These are phyloP conservation scores for Sclerotinia minor DNA, from an alignment of 2,329 filamentous ascomycete species.

Conservation along the genomic window DNA sequence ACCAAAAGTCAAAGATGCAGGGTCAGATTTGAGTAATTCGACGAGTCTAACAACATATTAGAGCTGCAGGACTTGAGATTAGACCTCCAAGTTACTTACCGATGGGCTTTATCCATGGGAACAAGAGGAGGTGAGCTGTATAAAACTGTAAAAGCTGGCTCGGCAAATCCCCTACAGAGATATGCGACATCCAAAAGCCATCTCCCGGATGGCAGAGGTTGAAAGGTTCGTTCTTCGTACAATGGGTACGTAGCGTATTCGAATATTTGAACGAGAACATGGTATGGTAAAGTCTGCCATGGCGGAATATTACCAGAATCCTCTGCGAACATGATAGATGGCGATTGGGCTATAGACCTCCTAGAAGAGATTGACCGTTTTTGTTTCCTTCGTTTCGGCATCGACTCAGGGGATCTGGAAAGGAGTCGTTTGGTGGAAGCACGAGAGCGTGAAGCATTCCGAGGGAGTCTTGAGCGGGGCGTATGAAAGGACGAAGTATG, in stretches of 20 bases:
- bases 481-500: neutral
- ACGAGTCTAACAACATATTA: constrained; percentile 44
- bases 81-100: constrained; percentile 26
- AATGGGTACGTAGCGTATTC: constrained; percentile 62
- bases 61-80: neutral
- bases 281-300: constrained; percentile 65
- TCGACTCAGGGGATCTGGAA: constrained; percentile 25
- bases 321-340: constrained; percentile 13
- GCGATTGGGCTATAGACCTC: constrained; percentile 4
- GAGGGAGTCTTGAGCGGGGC: neutral
- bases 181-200: constrained; percentile 68
- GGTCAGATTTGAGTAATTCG: constrained; percentile 49
- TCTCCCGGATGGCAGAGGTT: constrained; percentile 47
- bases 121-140: constrained; percentile 69
- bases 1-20: constrained; percentile 34
- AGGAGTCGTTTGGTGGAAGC: constrained; percentile 17
- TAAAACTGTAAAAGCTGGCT: constrained; percentile 71
- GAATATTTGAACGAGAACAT: constrained; percentile 70
- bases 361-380: constrained; percentile 25
- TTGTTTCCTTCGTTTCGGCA: constrained; percentile 32
- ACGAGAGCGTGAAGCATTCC: constrained; percentile 3
- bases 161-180: constrained; percentile 64
- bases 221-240: constrained; percentile 46
- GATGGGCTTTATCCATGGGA: constrained; percentile 50
- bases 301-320: constrained; percentile 48